Base-by-base conservation (phyloP, 1,139 yeast genomes). In the Zygosaccharomyces pseudobailii region DNA sequence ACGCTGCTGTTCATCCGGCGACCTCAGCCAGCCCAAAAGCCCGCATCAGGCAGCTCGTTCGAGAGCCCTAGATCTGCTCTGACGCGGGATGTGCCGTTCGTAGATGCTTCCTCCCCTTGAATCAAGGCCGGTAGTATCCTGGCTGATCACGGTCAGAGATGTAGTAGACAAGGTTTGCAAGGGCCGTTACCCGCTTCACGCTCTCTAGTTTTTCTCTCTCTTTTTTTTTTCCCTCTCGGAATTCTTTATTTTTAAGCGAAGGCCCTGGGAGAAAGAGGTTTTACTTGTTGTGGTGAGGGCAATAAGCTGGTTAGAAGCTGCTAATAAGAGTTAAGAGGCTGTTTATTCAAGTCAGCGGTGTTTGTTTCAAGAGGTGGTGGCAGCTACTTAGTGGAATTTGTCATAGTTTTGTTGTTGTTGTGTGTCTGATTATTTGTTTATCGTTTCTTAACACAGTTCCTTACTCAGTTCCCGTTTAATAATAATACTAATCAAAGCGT, bases 221-320 rank as follows among this genome's bases (percentile, higher is more conserved):
- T 38, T 23, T 27, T 38, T 38, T 38, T 28, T 32, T 20, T 22
- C 27, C 25, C 23, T 35, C 38, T 20, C 41, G 41, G 41, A 32
- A 38, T 4, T 30, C 19, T 30, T 30, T 24, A 28, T 38, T 38
- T 36, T 38, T 38, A 38, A 38, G 41, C 41, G 33, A 38, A 25
- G 34, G 34, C 25, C 22, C 25, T 23, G 32, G 41, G 34, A 38
- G 41, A 38, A 28, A 38, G 21, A 38, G 20, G 19, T 27, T 27
- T 5, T 3, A 38, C 41, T 27, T 28, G 41, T 28, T 21, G 24
- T 20, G 41, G 41, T 20, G 41, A 38, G 41, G 41, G 23, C 41
- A 38, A 27, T 20, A 38, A 27, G 33, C 41, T 38, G 24, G 25
- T 21, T 20, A 38, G 27, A 28, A 38, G 25, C 30, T 7, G 13